Base-by-base conservation (phyloP, 2,329 filamentous ascomycete genomes). In the Aspergillus japonicus region DNA sequence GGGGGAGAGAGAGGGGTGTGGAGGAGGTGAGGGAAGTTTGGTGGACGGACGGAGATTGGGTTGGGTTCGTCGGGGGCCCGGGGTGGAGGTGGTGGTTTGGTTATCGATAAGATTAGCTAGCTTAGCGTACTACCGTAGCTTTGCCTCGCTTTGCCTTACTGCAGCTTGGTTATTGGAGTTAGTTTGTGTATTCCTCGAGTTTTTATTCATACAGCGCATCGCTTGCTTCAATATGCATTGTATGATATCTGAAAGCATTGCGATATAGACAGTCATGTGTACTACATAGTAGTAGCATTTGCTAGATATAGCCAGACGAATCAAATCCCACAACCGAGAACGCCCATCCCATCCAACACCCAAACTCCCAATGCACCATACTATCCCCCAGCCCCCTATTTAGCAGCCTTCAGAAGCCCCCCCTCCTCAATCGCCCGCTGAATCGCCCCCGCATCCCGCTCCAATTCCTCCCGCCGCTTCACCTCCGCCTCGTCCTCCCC, bases 361-460 rank as follows among this genome's bases (percentile, higher is more conserved):
- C 21, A 11, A 16, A 35, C 26, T 16, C n/a, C 57, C 12, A 8
- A 52, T 50, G 19, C 24, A 29, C 16, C 29, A 42, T 12, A 52
- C 10, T 19, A 8, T 35, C 11, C 47, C 11, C 23, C 21, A 19
- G 3, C 4, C 6, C 6, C 53, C 50, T 56, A 56, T 39, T 62
- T 62, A 19, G 57, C 47, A 49, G 68, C 59, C 58, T 72, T 72
- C 47, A 69, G 57, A 11, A 73, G 51, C 2, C 58, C 65, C 23
- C 68, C 69, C 14, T 73, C 70, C 26, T 76, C 72, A 56, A 84
- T 66, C 16, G 78, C 72, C 57, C 77, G 75, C 50, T 78, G 76
- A 4, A 86, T 79, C n/a, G 72, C 76, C 56, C 67, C 73, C 10
- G 79, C 80, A 66, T 81, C 77, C 54, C 75, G 73, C 62, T 85